Evolutionary conservation across 768 basidiomycete species (phyloP).

Genomic region (Mycena filopes): DNA sequence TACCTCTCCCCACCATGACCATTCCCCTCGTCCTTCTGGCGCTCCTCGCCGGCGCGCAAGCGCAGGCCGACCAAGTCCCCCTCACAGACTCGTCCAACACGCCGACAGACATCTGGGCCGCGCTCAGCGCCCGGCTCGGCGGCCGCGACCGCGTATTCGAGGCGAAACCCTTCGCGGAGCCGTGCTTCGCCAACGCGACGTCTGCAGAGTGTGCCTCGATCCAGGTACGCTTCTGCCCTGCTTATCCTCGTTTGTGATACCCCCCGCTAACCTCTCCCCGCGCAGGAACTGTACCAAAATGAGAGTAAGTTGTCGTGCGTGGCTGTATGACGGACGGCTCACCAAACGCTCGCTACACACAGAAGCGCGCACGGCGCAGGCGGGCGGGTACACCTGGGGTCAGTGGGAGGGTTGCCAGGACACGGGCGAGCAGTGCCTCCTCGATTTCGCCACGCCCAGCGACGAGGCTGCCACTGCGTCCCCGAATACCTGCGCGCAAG

Average conservation of each 20-base stretch:
- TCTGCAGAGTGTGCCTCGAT: slow-evolving; percentile 23
- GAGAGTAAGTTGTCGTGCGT: slow-evolving; percentile 16
- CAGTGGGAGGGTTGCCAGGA: slow-evolving; percentile 70
- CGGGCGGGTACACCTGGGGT: slow-evolving; percentile 47
- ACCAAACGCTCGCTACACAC: not conserved
- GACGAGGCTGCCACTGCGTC: slow-evolving; percentile 41
- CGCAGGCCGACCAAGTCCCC: slow-evolving; percentile 18
- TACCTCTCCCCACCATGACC: slow-evolving; percentile 9
- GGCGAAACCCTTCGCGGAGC: slow-evolving; percentile 24
- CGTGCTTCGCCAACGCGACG: slow-evolving; percentile 27
- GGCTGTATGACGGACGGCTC: not conserved
- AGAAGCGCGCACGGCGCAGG: slow-evolving; percentile 24
- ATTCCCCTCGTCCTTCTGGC: slow-evolving; percentile 18
- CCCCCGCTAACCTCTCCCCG: no score
- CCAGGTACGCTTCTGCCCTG: slow-evolving; percentile 12
- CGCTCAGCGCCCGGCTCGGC: slow-evolving; percentile 19
- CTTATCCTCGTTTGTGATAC: no score
- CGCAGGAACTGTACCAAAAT: slow-evolving; percentile 27
- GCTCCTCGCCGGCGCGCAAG: not conserved
- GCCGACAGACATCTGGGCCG: slow-evolving; percentile 24
- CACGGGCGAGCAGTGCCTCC: slow-evolving; percentile 56
- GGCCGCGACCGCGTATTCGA: slow-evolving; percentile 26
- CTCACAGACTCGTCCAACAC: slow-evolving; percentile 4
- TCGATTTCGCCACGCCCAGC: slow-evolving; percentile 50
- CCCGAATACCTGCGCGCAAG: slow-evolving; percentile 46